phyloP scores from a whole-genome alignment of 2,329 filamentous ascomycete species.

The Clonostachys rhizophaga region DNA sequence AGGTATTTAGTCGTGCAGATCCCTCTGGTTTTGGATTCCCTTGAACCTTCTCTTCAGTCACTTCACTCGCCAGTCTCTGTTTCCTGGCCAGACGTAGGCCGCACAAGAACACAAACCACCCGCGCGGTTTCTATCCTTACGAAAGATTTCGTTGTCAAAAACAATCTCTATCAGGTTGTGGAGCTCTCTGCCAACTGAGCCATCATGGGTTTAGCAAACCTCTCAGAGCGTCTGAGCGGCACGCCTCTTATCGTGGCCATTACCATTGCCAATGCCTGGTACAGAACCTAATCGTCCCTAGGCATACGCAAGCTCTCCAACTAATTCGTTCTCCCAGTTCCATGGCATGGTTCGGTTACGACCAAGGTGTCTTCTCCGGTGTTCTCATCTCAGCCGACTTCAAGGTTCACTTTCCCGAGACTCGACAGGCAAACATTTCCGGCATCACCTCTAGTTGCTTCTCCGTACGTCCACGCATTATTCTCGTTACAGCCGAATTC shows the following conservation, averaged over 20 bases:
- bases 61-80: too few species aligned
- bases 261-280: slow-evolving; percentile 16
- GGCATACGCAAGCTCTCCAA: not conserved
- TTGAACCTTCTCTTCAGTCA: too few species aligned
- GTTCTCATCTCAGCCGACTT: slow-evolving; percentile 34
- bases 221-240: slow-evolving; percentile 11
- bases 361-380: slow-evolving; percentile 34
- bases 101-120: too few species aligned
- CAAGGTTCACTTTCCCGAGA: slow-evolving; percentile 27
- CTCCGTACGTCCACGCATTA: slow-evolving; percentile 19
- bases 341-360: slow-evolving; percentile 25
- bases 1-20: too few species aligned
- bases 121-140: too few species aligned
- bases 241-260: slow-evolving; percentile 12
- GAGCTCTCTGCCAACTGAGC: too few species aligned
- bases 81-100: too few species aligned
- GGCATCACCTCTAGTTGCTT: slow-evolving; percentile 39
- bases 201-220: not conserved
- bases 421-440: slow-evolving; percentile 28
- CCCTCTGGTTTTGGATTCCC: too few species aligned
- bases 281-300: not conserved
- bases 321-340: slow-evolving; percentile 5
- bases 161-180: too few species aligned
- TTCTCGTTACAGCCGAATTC: not conserved
- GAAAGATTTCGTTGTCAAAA: too few species aligned